phyloP scores from a whole-genome alignment of 768 basidiomycete genomes.

The Stropharia rugosoannulata region DNA sequence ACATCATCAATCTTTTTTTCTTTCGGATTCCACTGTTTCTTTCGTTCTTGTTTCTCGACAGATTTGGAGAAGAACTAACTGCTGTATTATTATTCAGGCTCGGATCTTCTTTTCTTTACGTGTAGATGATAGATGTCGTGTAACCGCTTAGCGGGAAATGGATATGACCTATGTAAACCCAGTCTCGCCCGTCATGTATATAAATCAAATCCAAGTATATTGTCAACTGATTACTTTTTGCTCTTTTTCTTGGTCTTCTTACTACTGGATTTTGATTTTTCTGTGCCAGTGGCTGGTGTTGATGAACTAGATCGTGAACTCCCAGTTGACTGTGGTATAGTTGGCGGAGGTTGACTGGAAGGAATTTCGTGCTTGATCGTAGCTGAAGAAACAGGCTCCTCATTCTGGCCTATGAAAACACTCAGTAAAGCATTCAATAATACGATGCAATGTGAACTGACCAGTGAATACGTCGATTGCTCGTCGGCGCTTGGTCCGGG shows the following conservation, averaged over 20 bases:
- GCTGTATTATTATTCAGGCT: no score
- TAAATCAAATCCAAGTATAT: not conserved
- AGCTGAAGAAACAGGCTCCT: constrained; percentile 17
- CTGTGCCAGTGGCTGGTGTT: not conserved
- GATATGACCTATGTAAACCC: no score
- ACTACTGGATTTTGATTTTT: constrained; percentile 12
- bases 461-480: constrained; percentile 69
- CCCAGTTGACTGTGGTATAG: not conserved
- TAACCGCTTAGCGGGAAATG: not conserved
- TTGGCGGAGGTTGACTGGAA: constrained; percentile 5
- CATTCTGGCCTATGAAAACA: constrained; percentile 31
- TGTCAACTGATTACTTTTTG: constrained; percentile 19
- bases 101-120: no score
- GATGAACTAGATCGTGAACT: constrained; percentile 8
- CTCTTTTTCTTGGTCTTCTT: constrained; percentile 35
- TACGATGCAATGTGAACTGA: constrained; percentile 17
- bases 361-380: constrained; percentile 12
- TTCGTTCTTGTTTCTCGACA: not conserved
- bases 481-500: constrained; percentile 45
- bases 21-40: not conserved
- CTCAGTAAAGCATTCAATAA: not conserved
- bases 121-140: not conserved
- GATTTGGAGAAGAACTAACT: no score
- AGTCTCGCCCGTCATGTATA: not conserved
- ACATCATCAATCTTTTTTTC: not conserved